phyloP scores from a whole-genome alignment of 139 green algal genomes.

The Pseudopediastrum boryanum region DNA sequence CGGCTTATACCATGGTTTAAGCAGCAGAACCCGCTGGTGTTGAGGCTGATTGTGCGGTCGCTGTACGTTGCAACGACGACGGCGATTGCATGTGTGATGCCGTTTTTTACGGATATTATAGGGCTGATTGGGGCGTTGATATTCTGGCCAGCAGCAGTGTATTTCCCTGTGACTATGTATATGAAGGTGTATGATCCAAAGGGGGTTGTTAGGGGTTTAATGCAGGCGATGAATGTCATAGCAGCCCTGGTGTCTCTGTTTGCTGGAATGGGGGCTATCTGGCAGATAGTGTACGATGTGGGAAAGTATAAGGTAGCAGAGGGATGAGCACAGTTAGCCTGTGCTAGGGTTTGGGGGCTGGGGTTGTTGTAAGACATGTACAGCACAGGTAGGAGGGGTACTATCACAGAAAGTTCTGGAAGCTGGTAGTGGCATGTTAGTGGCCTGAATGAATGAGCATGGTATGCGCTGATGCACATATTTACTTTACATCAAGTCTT shows the following conservation, averaged over 20 bases:
- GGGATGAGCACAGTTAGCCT: too few species aligned
- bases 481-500: too few species aligned
- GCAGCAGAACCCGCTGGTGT: not conserved
- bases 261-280: slow-evolving; percentile 16
- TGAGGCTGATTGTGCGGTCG: slow-evolving; percentile 22
- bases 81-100: slow-evolving; percentile 56
- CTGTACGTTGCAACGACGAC: slow-evolving; percentile 51
- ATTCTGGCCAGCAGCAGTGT: slow-evolving; percentile 38
- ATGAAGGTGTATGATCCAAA: slow-evolving; percentile 11
- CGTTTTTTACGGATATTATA: slow-evolving; percentile 68
- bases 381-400: too few species aligned
- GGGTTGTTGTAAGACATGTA: too few species aligned
- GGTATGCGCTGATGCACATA: too few species aligned
- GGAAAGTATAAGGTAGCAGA: slow-evolving; percentile 4
- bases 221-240: slow-evolving; percentile 29
- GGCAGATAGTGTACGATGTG: slow-evolving; percentile 15
- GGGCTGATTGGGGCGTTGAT: slow-evolving; percentile 31
- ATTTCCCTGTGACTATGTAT: slow-evolving; percentile 31
- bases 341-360: too few species aligned
- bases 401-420: too few species aligned
- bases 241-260: slow-evolving; percentile 12
- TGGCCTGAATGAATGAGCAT: too few species aligned
- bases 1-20: slow-evolving; percentile 30
- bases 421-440: too few species aligned
- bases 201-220: not conserved